A percentile compares a stretch with the other conserved stretches of the same genome.
Conservation (phyloP, 768 basidiomycete species). For the Trametes maxima region DNA sequence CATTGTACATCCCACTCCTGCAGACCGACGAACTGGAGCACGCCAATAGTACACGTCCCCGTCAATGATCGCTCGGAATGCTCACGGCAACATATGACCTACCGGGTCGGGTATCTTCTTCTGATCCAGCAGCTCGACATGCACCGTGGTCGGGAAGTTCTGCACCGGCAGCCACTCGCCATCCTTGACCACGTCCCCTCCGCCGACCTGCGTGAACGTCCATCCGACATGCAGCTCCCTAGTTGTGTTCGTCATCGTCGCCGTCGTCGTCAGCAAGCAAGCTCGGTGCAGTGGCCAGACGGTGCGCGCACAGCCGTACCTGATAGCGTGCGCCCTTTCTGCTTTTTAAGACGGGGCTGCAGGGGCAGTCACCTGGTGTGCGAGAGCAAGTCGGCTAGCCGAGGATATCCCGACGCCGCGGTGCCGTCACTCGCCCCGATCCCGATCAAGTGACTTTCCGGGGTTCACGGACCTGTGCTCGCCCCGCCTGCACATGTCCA, state of each 20-base stretch:
- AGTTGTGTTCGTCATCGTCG: constrained; percentile 12
- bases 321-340: background rate
- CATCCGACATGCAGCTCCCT: constrained; percentile 49
- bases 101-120: constrained; percentile 85
- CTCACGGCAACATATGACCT: constrained; percentile 30
- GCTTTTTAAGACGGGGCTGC: background rate
- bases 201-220: constrained; percentile 69
- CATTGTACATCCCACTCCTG: constrained; percentile 93
- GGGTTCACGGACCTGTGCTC: constrained; percentile 1
- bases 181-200: constrained; percentile 45
- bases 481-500: background rate
- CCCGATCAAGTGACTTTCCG: constrained; percentile 11
- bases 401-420: constrained; percentile 11
- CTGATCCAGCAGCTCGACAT: constrained; percentile 78
- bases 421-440: constrained; percentile 3
- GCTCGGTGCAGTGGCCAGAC: constrained; percentile 1
- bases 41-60: constrained; percentile 11
- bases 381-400: background rate
- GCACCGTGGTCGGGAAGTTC: constrained; percentile 81
- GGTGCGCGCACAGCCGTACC: background rate
- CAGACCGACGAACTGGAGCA: constrained; percentile 65
- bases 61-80: background rate
- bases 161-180: constrained; percentile 69
- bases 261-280: constrained; percentile 24
- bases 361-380: constrained; percentile 12